Percentiles rank a stretch among this genome's conserved stretches.
These are phyloP conservation scores for Saccharum officinarum DNA, from an alignment of 176 grass and related monocot species.

Conservation along the genomic window DNA sequence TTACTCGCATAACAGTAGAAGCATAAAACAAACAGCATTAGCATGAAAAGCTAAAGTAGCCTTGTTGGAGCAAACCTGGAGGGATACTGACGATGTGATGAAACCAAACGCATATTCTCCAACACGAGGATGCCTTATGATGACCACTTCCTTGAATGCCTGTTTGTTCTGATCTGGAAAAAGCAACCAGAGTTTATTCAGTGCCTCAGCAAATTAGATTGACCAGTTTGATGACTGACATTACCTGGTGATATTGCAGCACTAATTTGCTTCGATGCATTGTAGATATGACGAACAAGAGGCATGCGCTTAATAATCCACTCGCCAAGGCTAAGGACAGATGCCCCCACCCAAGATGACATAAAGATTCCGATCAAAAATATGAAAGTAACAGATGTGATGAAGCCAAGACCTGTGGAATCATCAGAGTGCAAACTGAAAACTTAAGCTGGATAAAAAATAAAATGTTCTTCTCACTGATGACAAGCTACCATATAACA, in stretches of 20 bases:
- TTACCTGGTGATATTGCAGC: slow-evolving; percentile 96
- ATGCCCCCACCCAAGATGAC: slow-evolving; percentile 98
- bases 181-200: slow-evolving; percentile 21
- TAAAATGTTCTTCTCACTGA: neutral
- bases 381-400: slow-evolving; percentile 94
- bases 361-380: slow-evolving; percentile 93
- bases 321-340: slow-evolving; percentile 90
- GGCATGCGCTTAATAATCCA: slow-evolving; percentile 99
- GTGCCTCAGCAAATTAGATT: neutral
- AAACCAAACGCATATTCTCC: slow-evolving; percentile 99
- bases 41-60: neutral
- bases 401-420: slow-evolving; percentile 82
- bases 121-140: slow-evolving; percentile 91
- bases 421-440: slow-evolving; percentile 5
- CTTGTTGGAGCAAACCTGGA: slow-evolving; percentile 52
- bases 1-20: neutral
- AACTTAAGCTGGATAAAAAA: neutral
- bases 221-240: neutral
- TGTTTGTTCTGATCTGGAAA: slow-evolving; percentile 94
- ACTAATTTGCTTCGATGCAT: slow-evolving; percentile 99
- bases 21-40: neutral
- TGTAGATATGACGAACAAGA: slow-evolving; percentile 97
- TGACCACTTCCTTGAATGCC: slow-evolving; percentile 98
- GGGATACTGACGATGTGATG: slow-evolving; percentile 88
- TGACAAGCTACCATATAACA: slow-evolving; percentile 12